These are phyloP conservation scores for Aegilops umbellulata DNA, from an alignment of 176 grass and related monocot genomes.

Conservation along the genomic window DNA sequence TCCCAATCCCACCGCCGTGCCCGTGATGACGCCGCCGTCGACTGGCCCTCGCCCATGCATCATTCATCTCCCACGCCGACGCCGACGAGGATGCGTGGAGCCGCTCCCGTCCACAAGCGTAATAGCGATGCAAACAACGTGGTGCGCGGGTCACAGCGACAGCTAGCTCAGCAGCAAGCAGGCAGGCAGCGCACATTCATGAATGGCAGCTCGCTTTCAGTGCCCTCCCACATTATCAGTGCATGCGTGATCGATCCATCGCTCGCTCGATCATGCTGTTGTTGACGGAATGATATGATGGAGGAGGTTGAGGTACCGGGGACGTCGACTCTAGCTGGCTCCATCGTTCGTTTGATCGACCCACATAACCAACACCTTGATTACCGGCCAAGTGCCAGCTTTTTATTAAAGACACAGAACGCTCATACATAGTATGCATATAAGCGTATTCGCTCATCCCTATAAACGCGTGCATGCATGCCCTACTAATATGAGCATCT, in stretches of 20 bases:
- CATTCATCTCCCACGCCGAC: neutral
- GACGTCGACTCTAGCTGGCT: neutral
- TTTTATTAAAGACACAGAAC: no score
- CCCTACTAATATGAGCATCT: no score
- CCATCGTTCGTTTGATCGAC: neutral
- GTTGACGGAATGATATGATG: no score
- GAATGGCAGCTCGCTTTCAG: neutral
- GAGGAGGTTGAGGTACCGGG: neutral
- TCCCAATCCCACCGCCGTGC: neutral
- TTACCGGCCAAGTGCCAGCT: no score
- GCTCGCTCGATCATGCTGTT: neutral
- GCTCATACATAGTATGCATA: no score
- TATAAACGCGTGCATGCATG: no score
- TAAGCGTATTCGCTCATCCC: no score
- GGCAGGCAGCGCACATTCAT: neutral
- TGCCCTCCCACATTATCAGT: neutral
- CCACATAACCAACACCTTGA: neutral
- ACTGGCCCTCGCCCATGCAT: neutral
- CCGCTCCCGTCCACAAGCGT: neutral
- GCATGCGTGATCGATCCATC: neutral
- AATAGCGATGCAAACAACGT: neutral
- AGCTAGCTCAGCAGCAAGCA: neutral
- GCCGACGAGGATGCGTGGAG: neutral
- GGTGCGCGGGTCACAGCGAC: slow-evolving; percentile 11
- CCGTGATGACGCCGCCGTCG: no score